A percentile compares a stretch with the other conserved stretches of the same genome.
Evolutionary conservation across 345 rosid genomes (phyloP).

Genomic region (Turritis glabra): DNA sequence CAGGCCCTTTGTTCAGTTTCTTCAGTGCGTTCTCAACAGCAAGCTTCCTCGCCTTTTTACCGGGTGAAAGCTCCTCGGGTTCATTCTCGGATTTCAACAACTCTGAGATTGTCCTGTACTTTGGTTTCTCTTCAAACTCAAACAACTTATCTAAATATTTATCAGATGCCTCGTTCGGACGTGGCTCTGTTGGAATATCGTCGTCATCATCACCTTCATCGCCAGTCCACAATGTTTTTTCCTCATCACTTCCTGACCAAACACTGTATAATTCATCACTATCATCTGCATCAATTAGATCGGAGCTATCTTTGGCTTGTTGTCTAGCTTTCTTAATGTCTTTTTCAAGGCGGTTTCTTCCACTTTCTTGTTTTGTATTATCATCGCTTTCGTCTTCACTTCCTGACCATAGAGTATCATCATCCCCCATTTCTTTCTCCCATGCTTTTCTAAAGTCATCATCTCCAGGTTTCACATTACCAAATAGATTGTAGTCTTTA

Average conservation of each 20-base stretch:
- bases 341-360: constrained; percentile 42
- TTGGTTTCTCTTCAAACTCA: constrained; percentile 91
- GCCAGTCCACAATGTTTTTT: constrained; percentile 92
- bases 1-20: constrained; percentile 91
- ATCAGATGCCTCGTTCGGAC: constrained; percentile 77
- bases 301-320: constrained; percentile 70
- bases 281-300: constrained; percentile 77
- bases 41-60: constrained; percentile 86
- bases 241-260: constrained; percentile 94
- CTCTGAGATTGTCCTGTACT: constrained; percentile 83
- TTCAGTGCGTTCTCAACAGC: constrained; percentile 94
- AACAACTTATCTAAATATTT: constrained; percentile 75
- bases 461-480: constrained; percentile 58
- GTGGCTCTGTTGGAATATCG: constrained; percentile 80
- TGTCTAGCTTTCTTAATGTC: constrained; percentile 70
- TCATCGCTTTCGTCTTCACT: constrained; percentile 72
- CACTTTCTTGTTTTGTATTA: constrained; percentile 27
- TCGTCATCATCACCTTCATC: constrained; percentile 80
- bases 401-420: constrained; percentile 70
- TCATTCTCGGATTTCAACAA: constrained; percentile 73
- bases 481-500: constrained; percentile 75
- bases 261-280: constrained; percentile 84
- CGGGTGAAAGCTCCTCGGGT: constrained; percentile 86
- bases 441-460: constrained; percentile 66
- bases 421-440: constrained; percentile 71